Evolutionary conservation across 2,329 filamentous ascomycete genomes (phyloP), one percentile per base, ranked within the genome.

Genomic region (Drechslerella stenobrocha): DNA sequence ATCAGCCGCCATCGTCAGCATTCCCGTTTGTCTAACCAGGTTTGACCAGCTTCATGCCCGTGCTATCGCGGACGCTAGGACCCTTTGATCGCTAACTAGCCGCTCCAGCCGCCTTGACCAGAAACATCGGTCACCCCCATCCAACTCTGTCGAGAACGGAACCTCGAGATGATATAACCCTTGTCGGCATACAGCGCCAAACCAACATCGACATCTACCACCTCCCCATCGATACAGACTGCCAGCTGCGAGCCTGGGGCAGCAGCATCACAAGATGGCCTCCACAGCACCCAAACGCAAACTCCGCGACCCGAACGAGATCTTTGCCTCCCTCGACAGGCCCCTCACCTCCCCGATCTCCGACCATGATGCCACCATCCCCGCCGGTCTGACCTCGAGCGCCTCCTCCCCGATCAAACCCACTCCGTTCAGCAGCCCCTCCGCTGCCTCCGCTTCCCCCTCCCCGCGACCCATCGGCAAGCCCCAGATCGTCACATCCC

Each of bases 291-390:
- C 63, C 13, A 67, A 67, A 34, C 63, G 63, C 30, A 52, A 52
- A 26, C 35, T 67, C 37, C 55, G 63, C 40, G 63, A 67, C 24
- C 63, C 63, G 35, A 60, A 67, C 37, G 63, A 67, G 18, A 67
- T 67, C 20, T 67, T 67, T 23, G 51, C 55, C 30, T 32, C 48
- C 5, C 42, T 67, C 22, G 63, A 67, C 35, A 24, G 37, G 1
- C 63, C 63, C 9, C 2, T 32, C 28, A 3, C 47, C 30, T n/a
- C 22, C 37, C 52, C 18, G 2, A 24, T 57, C 37, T 15, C 23
- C 23, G 22, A 13, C 13, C 24, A 47, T 26, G 44, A 47, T n/a
- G 20, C 4, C 26, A 13, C 44, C 22, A 15, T 4, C 26, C 7
- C 22, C 22, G 13, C 9, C 30, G 20, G 40, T n/a, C 23, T 46